Evolutionary conservation across 2,329 filamentous ascomycete genomes (phyloP).

Genomic region (Trichothecium roseum): DNA sequence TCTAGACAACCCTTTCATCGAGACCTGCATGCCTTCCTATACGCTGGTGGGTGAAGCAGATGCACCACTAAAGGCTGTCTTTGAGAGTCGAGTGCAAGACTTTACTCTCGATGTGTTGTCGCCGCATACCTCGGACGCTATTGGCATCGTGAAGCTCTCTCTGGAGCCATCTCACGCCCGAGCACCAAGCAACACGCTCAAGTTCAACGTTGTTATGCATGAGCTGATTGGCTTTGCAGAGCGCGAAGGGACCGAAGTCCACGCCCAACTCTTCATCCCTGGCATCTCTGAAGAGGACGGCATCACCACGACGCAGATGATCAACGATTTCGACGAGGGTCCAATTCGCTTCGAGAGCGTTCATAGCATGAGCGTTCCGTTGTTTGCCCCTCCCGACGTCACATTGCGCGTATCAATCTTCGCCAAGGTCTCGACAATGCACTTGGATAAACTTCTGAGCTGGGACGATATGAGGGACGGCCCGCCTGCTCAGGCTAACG

Average conservation of each 20-base stretch:
- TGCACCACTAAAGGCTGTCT: conserved; percentile 84
- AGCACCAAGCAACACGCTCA: conserved; percentile 82
- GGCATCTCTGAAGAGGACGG: conserved; percentile 83
- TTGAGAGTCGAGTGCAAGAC: conserved; percentile 89
- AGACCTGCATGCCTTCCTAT: conserved; percentile 83
- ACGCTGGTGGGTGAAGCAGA: conserved; percentile 89
- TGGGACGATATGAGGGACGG: conserved; percentile 97
- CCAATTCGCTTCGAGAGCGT: conserved; percentile 93
- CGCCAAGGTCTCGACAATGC: conserved; percentile 82
- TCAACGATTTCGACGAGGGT: conserved; percentile 85
- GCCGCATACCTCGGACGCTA: conserved; percentile 80
- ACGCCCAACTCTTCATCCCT: conserved; percentile 93
- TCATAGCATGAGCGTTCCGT: conserved; percentile 90
- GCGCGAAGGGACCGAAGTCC: conserved; percentile 88
- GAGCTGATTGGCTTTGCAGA: conserved; percentile 92
- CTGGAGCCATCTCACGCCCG: conserved; percentile 89
- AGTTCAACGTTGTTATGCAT: conserved; percentile 98
- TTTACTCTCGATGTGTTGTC: conserved; percentile 85
- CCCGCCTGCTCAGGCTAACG: conserved; percentile 43
- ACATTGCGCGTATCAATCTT: conserved; percentile 83
- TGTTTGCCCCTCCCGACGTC: conserved; percentile 59
- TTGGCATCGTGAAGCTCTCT: conserved; percentile 84
- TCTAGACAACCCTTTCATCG: conserved; percentile 85
- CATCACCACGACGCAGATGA: conserved; percentile 91
- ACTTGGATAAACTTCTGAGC: conserved; percentile 91